Evolutionary conservation across 108 stramenopile species (phyloP), one percentile per base, ranked within the genome.

Genomic region (Chaetoceros muelleri): DNA sequence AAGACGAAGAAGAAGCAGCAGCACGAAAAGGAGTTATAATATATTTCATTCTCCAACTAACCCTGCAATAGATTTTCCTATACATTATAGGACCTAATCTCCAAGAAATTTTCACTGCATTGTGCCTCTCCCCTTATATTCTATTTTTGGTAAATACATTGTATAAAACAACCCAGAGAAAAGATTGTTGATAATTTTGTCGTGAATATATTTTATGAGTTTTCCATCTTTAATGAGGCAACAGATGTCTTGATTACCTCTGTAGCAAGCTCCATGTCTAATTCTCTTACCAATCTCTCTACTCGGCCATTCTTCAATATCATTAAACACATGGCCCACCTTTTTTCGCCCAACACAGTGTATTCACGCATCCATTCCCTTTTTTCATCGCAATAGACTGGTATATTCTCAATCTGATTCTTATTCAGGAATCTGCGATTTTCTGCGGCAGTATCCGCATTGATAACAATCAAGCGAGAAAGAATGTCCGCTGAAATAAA

Each of bases 361-460:
- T 76, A 76, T 16, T 71, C 50, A 46, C 69, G 57, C 80, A 81
- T 81, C 82, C 82, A 90, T 44, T 82, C 80, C 58, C 74, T 40
- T 23, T 80, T 80, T 61, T 90, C 85, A 64, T 87, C 85, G 0
- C 64, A 60, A 58, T 68, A 76, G 19, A 85, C 58, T 1, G 40
- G 47, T 30, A 65, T 28, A 28, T 31, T 45, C 2, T 57, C 63
- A 55, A 59, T 48, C 24, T 70, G 66, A 28, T 68, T 79, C 73
- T 84, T 82, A 58, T 89, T 90, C 57, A 84, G 19, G 51, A 67
- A 81, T 30, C 81, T 57, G 27, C 81, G 65, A 66, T 87, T 90
- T 62, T 87, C 82, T 0, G 81, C 71, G 16, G 89, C 85, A 2
- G 73, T 72, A 71, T 90, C 89, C 2, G 89, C 74, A 67, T 87